Evolutionary conservation across 1,284 basidiomycete genomes (phyloP).

Genomic region (Calocybe gambosa): DNA sequence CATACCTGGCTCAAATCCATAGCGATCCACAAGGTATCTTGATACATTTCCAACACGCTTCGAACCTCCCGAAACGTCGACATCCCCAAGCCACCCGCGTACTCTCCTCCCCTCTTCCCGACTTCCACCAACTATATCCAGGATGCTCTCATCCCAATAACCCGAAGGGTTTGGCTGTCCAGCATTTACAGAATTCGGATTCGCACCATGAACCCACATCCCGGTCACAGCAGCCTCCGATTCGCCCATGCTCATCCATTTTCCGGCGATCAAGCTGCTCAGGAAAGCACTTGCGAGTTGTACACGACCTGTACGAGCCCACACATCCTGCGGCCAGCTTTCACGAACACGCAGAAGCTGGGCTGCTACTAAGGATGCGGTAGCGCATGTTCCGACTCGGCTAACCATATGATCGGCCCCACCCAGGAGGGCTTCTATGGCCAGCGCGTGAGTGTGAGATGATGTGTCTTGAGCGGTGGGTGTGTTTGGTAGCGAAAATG

Average conservation of each 20-base stretch:
- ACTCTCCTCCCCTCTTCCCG: slow-evolving; percentile 64
- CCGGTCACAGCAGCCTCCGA: slow-evolving; percentile 73
- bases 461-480: slow-evolving; percentile 74
- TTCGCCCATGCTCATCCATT: slow-evolving; percentile 66
- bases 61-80: slow-evolving; percentile 53
- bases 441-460: slow-evolving; percentile 66
- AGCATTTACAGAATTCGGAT: slow-evolving; percentile 19
- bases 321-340: slow-evolving; percentile 65
- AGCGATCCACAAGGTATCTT: slow-evolving; percentile 70
- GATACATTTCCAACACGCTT: slow-evolving; percentile 62
- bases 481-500: slow-evolving; percentile 69
- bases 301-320: slow-evolving; percentile 61
- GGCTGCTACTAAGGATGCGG: slow-evolving; percentile 61
- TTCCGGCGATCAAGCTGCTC: slow-evolving; percentile 62
- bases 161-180: slow-evolving; percentile 30
- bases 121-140: slow-evolving; percentile 71
- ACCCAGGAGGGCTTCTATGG: slow-evolving; percentile 65
- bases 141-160: slow-evolving; percentile 70
- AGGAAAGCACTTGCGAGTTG: slow-evolving; percentile 71
- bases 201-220: slow-evolving; percentile 57
- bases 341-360: slow-evolving; percentile 67
- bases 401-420: slow-evolving; percentile 70
- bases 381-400: slow-evolving; percentile 65
- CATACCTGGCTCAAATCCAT: slow-evolving; percentile 71
- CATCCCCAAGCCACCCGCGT: slow-evolving; percentile 69